Evolutionary conservation across 164 flowering plant genomes (phyloP).

Genomic region (Pachysandra terminalis): DNA sequence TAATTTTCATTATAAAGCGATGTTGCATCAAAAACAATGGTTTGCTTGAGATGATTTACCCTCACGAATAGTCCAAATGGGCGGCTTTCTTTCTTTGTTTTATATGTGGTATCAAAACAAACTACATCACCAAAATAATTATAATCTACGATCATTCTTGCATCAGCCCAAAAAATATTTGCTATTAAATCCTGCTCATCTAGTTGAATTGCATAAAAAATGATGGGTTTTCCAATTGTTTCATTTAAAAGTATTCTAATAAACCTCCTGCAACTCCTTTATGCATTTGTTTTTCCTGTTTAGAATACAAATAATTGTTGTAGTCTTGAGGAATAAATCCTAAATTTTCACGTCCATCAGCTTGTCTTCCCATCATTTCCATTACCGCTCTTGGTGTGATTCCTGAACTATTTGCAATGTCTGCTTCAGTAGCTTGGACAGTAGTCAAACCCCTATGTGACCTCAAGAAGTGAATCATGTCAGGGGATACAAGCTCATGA

Average conservation of each 20-base stretch:
- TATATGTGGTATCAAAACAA: conserved; percentile 7
- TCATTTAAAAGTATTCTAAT: background rate
- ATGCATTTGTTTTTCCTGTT: background rate
- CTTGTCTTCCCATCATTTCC: background rate
- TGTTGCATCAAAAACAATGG: conserved; percentile 4
- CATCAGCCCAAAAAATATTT: conserved; percentile 10
- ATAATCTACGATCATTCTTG: background rate
- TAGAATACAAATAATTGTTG: background rate
- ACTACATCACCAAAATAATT: conserved; percentile 2
- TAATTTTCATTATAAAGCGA: conserved; percentile 2
- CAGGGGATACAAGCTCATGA: background rate
- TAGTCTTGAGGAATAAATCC: background rate
- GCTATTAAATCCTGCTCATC: background rate
- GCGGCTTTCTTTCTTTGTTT: background rate
- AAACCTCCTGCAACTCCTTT: background rate
- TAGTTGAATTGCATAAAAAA: background rate
- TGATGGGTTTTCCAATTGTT: background rate
- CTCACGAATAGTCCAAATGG: conserved; percentile 4
- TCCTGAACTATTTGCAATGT: background rate
- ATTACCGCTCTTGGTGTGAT: background rate
- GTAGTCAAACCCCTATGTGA: background rate
- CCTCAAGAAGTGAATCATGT: background rate
- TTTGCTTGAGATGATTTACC: background rate
- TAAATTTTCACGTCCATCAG: background rate
- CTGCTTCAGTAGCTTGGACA: background rate